A percentile compares a stretch with the other conserved stretches of the same genome.
Evolutionary conservation across 2,329 filamentous ascomycete genomes (phyloP).

Genomic region (Colletotrichum sp.): DNA sequence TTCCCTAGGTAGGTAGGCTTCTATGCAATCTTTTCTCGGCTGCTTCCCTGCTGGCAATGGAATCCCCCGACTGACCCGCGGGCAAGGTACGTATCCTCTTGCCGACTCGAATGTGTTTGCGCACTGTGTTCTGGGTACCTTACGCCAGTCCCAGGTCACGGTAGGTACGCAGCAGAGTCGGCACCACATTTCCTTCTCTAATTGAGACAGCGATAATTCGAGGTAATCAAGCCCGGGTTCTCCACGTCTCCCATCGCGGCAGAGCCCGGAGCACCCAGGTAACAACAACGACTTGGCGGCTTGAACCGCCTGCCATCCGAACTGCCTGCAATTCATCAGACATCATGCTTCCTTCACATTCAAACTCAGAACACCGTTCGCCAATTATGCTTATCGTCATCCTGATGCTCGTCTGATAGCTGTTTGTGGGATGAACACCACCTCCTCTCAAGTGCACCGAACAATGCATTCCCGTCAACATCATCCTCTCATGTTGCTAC

Average conservation of each 20-base stretch:
- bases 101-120: not conserved
- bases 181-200: not conserved
- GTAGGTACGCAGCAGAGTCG: not conserved
- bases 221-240: not conserved
- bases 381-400: not conserved
- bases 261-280: not conserved
- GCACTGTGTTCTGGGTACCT: not conserved
- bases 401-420: not conserved
- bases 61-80: not conserved
- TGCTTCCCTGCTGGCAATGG: not conserved
- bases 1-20: not conserved
- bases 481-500: not conserved
- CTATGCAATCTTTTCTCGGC: not conserved
- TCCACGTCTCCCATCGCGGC: not conserved
- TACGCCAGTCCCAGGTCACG: not conserved
- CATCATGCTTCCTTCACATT: not conserved
- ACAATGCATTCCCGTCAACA: not conserved
- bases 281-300: not conserved
- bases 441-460: not conserved
- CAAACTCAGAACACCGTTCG: not conserved
- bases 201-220: conserved; percentile 4
- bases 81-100: not conserved
- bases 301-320: conserved; percentile 12
- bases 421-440: not conserved
- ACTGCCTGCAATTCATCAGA: not conserved